phyloP scores from a whole-genome alignment of 2,329 filamentous ascomycete species.

The Aureobasidium pullulans region DNA sequence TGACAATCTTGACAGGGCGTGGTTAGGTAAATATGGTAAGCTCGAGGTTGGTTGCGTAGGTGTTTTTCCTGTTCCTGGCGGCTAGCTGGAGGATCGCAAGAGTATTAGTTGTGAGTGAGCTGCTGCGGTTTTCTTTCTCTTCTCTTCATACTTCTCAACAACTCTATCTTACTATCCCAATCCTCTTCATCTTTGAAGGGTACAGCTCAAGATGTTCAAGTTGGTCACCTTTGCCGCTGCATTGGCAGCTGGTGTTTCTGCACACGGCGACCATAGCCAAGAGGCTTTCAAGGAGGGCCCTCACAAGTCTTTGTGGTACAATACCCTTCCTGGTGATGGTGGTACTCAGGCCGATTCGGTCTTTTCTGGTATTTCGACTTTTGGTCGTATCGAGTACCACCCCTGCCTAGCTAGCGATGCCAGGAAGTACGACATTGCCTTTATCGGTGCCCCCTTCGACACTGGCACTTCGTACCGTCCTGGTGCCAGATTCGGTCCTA shows the following conservation, averaged over 20 bases:
- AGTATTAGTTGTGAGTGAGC: slow-evolving; percentile 2
- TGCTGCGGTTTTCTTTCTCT: neutral
- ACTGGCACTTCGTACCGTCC: slow-evolving; percentile 53
- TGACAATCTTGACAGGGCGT: slow-evolving; percentile 14
- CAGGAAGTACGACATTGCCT: slow-evolving; percentile 76
- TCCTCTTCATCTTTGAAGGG: neutral
- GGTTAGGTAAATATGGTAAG: slow-evolving; percentile 16
- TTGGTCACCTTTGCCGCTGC: slow-evolving; percentile 24
- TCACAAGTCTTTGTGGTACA: slow-evolving; percentile 73
- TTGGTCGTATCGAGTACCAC: slow-evolving; percentile 69
- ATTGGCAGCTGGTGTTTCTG: slow-evolving; percentile 46
- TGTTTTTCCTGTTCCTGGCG: neutral
- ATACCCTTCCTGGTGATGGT: slow-evolving; percentile 71
- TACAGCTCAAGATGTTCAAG: slow-evolving; percentile 15
- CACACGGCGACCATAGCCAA: slow-evolving; percentile 52
- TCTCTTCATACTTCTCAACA: neutral
- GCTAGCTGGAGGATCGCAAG: neutral
- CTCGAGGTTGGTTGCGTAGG: neutral
- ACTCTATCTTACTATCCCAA: neutral
- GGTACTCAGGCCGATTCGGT: slow-evolving; percentile 84
- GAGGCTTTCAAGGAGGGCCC: slow-evolving; percentile 61
- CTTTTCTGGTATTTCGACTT: slow-evolving; percentile 82
- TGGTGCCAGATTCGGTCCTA: slow-evolving; percentile 76
- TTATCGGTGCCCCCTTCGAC: slow-evolving; percentile 49
- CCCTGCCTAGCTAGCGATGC: slow-evolving; percentile 65